Conservation (phyloP, 163 green algal genomes). For the Coccomyxa subellipsoidea region DNA sequence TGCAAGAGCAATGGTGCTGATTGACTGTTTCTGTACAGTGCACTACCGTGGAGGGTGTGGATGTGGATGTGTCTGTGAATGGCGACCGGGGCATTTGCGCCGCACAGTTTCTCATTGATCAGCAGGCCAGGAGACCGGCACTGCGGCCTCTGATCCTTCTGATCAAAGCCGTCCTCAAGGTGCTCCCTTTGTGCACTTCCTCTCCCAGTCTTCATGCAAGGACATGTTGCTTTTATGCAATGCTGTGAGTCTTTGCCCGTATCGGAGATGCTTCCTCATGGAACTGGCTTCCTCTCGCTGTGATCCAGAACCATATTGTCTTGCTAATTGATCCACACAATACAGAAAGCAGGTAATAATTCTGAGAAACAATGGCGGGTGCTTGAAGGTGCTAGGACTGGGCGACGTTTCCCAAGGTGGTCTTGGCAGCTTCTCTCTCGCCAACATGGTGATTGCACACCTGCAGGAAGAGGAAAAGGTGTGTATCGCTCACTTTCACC, state of each 20-base stretch:
- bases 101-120: not conserved
- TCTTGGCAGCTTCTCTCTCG: conserved; percentile 43
- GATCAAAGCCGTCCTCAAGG: not conserved
- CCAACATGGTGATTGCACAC: conserved; percentile 52
- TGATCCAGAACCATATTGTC: no score
- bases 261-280: not conserved
- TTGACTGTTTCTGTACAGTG: not conserved
- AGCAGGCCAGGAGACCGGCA: not conserved
- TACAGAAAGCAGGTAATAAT: no score
- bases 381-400: not conserved
- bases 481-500: conserved; percentile 29
- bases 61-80: conserved; percentile 4
- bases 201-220: no score
- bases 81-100: not conserved
- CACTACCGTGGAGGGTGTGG: not conserved
- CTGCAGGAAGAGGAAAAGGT: conserved; percentile 63
- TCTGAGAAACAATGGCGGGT: no score
- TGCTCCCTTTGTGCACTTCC: no score
- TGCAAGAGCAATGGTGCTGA: not conserved
- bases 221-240: no score
- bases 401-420: not conserved
- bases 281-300: not conserved
- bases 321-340: no score
- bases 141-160: conserved; percentile 6
- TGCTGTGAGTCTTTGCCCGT: no score